Percentiles rank a stretch among this genome's conserved stretches.
phyloP scores from a whole-genome alignment of 2,329 filamentous ascomycete species.

The Phialophora expanda region DNA sequence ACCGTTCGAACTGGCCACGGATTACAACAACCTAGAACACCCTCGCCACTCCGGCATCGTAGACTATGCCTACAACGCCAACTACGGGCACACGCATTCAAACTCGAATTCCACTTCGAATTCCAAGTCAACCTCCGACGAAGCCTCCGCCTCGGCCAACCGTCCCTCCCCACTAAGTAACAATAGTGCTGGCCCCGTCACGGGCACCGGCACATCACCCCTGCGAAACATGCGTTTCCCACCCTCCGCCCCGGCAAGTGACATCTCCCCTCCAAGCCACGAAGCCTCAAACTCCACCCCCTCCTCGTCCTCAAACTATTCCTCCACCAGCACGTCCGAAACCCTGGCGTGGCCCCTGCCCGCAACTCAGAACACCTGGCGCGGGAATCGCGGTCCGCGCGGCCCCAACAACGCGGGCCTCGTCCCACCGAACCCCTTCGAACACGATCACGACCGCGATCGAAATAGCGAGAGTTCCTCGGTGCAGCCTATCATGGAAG shows the following conservation, averaged over 20 bases:
- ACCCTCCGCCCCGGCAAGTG: neutral
- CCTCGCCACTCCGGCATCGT: slow-evolving; percentile 29
- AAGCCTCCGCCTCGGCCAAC: neutral
- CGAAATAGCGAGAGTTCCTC: slow-evolving; percentile 24
- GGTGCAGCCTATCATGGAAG: slow-evolving; percentile 33
- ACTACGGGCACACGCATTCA: slow-evolving; percentile 33
- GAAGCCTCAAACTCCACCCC: slow-evolving; percentile 22
- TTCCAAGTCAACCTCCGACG: slow-evolving; percentile 19
- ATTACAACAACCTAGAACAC: slow-evolving; percentile 33
- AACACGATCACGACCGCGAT: slow-evolving; percentile 4
- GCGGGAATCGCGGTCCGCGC: neutral
- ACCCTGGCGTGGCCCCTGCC: slow-evolving; percentile 33
- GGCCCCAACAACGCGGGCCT: neutral
- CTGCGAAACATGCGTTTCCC: slow-evolving; percentile 24
- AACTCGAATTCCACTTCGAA: slow-evolving; percentile 25
- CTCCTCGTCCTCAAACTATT: slow-evolving; percentile 10
- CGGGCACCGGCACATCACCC: neutral
- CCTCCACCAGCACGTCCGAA: slow-evolving; percentile 23
- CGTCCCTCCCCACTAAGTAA: slow-evolving; percentile 16
- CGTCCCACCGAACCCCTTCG: neutral
- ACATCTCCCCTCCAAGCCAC: slow-evolving; percentile 16
- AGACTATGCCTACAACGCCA: slow-evolving; percentile 34
- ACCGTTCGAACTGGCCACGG: slow-evolving; percentile 36
- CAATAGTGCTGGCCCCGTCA: neutral
- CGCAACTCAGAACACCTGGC: slow-evolving; percentile 26